Percentiles rank a stretch among this genome's conserved stretches.
These are phyloP conservation scores for Aspergillus sp. DNA, from an alignment of 2,329 filamentous ascomycete genomes.

Conservation along the genomic window DNA sequence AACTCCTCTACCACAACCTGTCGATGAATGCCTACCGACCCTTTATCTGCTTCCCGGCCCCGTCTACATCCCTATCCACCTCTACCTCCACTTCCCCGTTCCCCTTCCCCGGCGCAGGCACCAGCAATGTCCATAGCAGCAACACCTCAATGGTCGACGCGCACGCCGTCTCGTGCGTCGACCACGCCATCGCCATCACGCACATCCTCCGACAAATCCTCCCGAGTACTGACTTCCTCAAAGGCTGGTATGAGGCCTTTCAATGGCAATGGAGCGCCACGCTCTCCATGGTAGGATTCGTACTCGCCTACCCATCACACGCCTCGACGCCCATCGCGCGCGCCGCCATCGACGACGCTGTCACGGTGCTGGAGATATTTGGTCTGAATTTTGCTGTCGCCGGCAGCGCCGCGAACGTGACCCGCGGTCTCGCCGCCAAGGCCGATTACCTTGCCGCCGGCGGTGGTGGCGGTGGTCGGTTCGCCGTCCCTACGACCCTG, in stretches of 20 bases:
- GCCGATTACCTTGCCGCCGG: conserved; percentile 6
- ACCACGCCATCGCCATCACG: conserved; percentile 40
- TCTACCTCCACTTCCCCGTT: no score
- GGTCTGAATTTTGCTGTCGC: conserved; percentile 40
- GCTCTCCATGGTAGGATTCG: conserved; percentile 36
- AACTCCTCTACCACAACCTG: conserved; percentile 44
- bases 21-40: conserved; percentile 40
- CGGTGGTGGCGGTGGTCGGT: neutral
- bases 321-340: conserved; percentile 6
- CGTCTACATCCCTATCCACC: neutral
- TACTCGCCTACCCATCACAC: conserved; percentile 31
- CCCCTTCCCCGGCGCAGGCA: no score
- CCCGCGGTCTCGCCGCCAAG: conserved; percentile 15
- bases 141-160: conserved; percentile 23
- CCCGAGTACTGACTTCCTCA: conserved; percentile 12
- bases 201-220: conserved; percentile 37
- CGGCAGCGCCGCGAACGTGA: conserved; percentile 27
- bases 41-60: conserved; percentile 37
- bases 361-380: conserved; percentile 38
- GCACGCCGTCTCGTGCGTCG: conserved; percentile 28
- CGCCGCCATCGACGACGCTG: conserved; percentile 36
- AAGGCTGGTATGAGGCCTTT: conserved; percentile 31
- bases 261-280: conserved; percentile 31
- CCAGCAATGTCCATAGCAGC: neutral
- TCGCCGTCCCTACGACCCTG: neutral